Conservation (phyloP, 2,329 filamentous ascomycete genomes). For the Aspergillus caelatus region DNA sequence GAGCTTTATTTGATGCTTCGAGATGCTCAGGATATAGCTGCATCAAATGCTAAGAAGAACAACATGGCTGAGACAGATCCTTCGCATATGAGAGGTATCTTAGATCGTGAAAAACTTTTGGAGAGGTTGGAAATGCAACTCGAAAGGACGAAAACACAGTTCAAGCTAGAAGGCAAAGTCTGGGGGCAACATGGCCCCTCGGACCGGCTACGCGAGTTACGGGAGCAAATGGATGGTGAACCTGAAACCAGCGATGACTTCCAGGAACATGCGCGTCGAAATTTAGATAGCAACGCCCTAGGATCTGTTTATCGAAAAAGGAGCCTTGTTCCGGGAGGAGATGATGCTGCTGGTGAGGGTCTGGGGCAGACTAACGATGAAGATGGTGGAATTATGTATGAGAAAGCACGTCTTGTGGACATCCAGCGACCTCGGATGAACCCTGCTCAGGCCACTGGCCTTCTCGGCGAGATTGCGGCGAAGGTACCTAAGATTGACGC, state of each 20-base stretch:
- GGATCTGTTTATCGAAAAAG: conserved; percentile 68
- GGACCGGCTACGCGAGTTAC: conserved; percentile 85
- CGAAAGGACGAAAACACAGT: conserved; percentile 95
- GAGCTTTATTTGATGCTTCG: conserved; percentile 98
- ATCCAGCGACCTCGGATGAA: conserved; percentile 69
- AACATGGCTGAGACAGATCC: conserved; percentile 67
- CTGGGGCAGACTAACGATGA: conserved; percentile 52
- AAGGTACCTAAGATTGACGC: conserved; percentile 75
- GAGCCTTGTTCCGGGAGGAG: conserved; percentile 44
- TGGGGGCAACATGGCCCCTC: conserved; percentile 89
- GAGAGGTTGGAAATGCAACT: conserved; percentile 92
- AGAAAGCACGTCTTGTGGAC: conserved; percentile 78
- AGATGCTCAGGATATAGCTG: conserved; percentile 94
- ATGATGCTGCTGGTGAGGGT: conserved; percentile 35
- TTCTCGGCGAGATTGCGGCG: conserved; percentile 72
- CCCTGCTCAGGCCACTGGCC: conserved; percentile 63
- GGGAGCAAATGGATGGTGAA: conserved; percentile 87
- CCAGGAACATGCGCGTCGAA: conserved; percentile 58
- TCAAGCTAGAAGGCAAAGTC: conserved; percentile 90
- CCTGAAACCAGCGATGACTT: conserved; percentile 55
- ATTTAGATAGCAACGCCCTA: conserved; percentile 73
- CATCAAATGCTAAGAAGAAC: conserved; percentile 74
- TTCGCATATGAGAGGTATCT: conserved; percentile 82
- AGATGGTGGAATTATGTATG: conserved; percentile 65
- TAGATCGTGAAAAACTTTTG: conserved; percentile 91